Base-by-base conservation (phyloP, 257 asterid species). In the Mitragyna speciosa region DNA sequence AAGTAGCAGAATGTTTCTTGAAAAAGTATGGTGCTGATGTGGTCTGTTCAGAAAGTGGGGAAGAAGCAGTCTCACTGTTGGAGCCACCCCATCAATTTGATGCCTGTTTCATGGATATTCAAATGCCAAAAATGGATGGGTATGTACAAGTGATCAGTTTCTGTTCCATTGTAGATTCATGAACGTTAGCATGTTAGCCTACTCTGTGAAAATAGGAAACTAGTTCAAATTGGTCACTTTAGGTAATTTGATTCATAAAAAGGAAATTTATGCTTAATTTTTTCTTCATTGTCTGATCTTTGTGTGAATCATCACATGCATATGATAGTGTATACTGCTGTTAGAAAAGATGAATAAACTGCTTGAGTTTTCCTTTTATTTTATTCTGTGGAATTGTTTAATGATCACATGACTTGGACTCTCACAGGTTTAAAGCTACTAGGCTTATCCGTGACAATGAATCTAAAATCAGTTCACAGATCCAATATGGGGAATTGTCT, bases 21-120 rank as follows among this genome's bases (percentile, higher is more conserved):
- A 90, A 85, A 72, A 95, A 90, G 86, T 95, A 95, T 66, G 99
- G 99, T 24, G 99, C 99, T 67, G 97, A 95, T 45, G 98, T 95
- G 79, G 96, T 88, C 16, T 83, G 90, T 79, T 93, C 91, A 30
- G 98, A 92, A 64, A 84, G 94, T 63, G 99, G 99, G 72, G 85
- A 70, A 82, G 86, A 92, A 12, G 96, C 99, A 2, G 87, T 95
- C 80, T 54, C 85, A 0, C 78, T 87, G 79, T 81, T 95, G 59
- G 89, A 89, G 33, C 99, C 99, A 6, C 98, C 97, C 26, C 99
- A 95, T 84, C 82, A 71, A 19, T 91, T 95, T 17, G 97, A 95
- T 86, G 99, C 99, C n/a, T 95, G 99, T 78, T 95, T 95, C 89
- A 95, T 95, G 99, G 99, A 95, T 78, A 95, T 95, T 79, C 99